Evolutionary conservation across 208 protist species (phyloP).

Genomic region (Trypanosomatidae sp.): DNA sequence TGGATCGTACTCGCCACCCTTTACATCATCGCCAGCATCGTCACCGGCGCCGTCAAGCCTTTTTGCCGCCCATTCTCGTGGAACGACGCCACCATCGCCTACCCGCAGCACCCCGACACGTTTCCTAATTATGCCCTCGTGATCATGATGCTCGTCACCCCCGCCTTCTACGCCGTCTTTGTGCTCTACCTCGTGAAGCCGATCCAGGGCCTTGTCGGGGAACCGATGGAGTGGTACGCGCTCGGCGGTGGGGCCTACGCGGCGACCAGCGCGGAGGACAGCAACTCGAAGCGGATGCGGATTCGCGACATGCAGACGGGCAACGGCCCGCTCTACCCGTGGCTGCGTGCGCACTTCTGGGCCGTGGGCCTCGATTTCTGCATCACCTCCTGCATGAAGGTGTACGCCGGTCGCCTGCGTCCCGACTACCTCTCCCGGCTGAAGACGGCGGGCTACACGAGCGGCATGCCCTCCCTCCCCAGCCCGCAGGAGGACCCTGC

Average conservation of each 20-base stretch:
- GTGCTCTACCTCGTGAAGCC: constrained; percentile 32
- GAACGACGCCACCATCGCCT: constrained; percentile 65
- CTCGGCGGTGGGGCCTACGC: constrained; percentile 3
- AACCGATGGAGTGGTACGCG: constrained; percentile 30
- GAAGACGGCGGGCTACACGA: constrained; percentile 40
- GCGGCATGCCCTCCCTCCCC: constrained; percentile 10
- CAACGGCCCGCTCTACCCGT: constrained; percentile 45
- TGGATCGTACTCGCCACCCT: constrained; percentile 33
- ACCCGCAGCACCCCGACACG: constrained; percentile 43
- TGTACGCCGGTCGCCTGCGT: constrained; percentile 89
- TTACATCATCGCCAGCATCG: constrained; percentile 15
- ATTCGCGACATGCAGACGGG: constrained; percentile 19
- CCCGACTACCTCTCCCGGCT: constrained; percentile 88
- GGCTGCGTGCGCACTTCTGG: constrained; percentile 59
- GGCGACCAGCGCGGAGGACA: neutral
- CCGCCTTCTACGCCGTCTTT: constrained; percentile 45
- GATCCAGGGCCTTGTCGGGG: constrained; percentile 24
- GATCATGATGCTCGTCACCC: constrained; percentile 35
- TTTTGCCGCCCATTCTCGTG: constrained; percentile 76
- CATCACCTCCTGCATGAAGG: constrained; percentile 51
- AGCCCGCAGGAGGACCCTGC: constrained; percentile 33
- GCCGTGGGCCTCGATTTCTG: constrained; percentile 36
- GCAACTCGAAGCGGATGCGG: constrained; percentile 16
- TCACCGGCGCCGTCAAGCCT: constrained; percentile 19
- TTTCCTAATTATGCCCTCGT: constrained; percentile 67